A percentile compares a stretch with the other conserved stretches of the same genome.
Evolutionary conservation across 2,329 filamentous ascomycete genomes (phyloP).

Genomic region (Fusarium verrucosum): DNA sequence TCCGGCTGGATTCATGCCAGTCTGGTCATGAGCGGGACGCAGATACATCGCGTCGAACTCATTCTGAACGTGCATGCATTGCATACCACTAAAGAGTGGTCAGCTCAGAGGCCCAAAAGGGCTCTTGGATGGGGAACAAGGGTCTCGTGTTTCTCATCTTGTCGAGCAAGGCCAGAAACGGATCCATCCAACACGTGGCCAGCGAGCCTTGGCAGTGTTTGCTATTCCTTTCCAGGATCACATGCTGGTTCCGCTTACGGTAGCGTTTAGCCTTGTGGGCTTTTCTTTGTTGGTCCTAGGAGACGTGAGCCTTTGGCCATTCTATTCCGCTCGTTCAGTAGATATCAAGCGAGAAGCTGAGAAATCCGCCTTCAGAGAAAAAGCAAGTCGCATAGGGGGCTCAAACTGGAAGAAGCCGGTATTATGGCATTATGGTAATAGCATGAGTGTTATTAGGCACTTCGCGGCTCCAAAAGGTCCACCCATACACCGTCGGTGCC

Average conservation of each 20-base stretch:
- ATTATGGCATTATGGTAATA: background rate
- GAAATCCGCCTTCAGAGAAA: conserved; percentile 1
- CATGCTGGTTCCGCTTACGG: conserved; percentile 3
- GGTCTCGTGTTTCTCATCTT: conserved; percentile 35
- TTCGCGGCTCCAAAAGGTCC: background rate
- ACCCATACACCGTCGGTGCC: background rate
- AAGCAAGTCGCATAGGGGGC: conserved; percentile 8
- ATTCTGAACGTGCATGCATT: conserved; percentile 9
- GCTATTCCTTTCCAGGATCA: conserved; percentile 19
- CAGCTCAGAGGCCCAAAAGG: conserved; percentile 22
- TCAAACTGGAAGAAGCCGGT: background rate
- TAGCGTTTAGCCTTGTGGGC: conserved; percentile 25
- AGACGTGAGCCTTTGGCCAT: background rate
- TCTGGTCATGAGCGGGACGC: conserved; percentile 10
- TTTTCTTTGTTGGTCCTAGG: conserved; percentile 8
- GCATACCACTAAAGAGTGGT: conserved; percentile 14
- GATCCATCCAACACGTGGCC: conserved; percentile 44
- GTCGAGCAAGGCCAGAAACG: conserved; percentile 37
- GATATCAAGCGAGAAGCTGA: conserved; percentile 10
- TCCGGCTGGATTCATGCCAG: background rate
- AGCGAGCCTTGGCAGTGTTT: conserved; percentile 23
- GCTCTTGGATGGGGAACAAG: conserved; percentile 29
- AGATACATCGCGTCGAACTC: conserved; percentile 19
- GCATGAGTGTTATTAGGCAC: background rate
- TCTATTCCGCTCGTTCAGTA: background rate